A percentile compares a stretch with the other conserved stretches of the same genome.
These are phyloP conservation scores for Lentinula edodes DNA, from an alignment of 768 basidiomycete genomes.

Conservation along the genomic window DNA sequence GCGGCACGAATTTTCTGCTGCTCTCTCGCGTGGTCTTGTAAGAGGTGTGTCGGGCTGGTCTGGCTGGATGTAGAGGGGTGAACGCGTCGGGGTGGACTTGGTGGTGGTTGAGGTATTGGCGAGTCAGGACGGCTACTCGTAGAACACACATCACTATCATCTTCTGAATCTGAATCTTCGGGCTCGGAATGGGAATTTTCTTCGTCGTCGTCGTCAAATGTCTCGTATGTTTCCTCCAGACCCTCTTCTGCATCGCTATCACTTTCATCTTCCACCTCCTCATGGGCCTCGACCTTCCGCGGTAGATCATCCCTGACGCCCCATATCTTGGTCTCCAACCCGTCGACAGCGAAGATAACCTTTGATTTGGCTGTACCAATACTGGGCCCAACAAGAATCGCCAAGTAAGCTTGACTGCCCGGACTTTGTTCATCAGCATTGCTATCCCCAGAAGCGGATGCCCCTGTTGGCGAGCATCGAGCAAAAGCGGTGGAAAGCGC, in stretches of 20 bases:
- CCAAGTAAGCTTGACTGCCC: conserved; percentile 41
- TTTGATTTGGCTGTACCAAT: conserved; percentile 54
- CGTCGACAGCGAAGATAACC: conserved; percentile 60
- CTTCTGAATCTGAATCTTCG: conserved; percentile 3
- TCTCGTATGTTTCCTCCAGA: conserved; percentile 14
- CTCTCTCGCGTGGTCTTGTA: conserved; percentile 17
- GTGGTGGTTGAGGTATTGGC: conserved; percentile 12
- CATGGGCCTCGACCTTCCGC: neutral
- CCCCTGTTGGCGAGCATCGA: conserved; percentile 8
- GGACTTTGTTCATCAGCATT: neutral
- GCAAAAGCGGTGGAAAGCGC: conserved; percentile 68
- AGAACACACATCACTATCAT: neutral
- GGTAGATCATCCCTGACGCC: conserved; percentile 25
- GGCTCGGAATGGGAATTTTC: neutral
- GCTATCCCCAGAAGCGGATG: conserved; percentile 4
- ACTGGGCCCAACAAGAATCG: conserved; percentile 63
- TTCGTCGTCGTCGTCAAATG: conserved; percentile 4
- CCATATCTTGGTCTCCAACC: conserved; percentile 47
- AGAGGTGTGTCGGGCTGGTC: conserved; percentile 6
- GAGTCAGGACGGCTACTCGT: conserved; percentile 11
- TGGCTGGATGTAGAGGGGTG: neutral
- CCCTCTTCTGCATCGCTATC: conserved; percentile 12
- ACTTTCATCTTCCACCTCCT: conserved; percentile 12
- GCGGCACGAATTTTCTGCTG: conserved; percentile 26
- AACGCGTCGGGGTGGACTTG: neutral